These are phyloP conservation scores for Solanum paucissectum DNA, from an alignment of 257 asterid species.

Conservation along the genomic window DNA sequence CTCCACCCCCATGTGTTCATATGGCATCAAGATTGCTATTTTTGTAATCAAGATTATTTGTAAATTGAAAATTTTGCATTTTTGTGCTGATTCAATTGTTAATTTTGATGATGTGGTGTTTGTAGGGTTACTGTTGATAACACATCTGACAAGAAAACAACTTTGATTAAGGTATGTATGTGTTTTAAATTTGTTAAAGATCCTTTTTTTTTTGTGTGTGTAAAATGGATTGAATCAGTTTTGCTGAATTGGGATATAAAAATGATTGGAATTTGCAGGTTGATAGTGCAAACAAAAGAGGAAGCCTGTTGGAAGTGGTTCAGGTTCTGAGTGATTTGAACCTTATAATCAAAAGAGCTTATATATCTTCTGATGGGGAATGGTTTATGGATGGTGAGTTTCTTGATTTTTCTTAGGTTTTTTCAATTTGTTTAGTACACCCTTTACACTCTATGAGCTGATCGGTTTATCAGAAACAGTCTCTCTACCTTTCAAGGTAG, in stretches of 20 bases:
- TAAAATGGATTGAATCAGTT: neutral
- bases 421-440: neutral
- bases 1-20: neutral
- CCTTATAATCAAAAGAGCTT: constrained; percentile 65
- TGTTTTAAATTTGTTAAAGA: neutral
- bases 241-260: neutral
- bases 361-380: constrained; percentile 89
- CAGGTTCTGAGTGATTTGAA: constrained; percentile 85
- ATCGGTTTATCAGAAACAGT: too few species aligned
- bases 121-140: constrained; percentile 45
- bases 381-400: constrained; percentile 95
- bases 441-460: neutral
- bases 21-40: neutral
- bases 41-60: neutral
- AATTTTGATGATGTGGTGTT: neutral
- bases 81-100: neutral
- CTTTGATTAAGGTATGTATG: constrained; percentile 35
- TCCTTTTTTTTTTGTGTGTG: neutral
- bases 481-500: neutral
- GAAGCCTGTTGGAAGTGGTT: constrained; percentile 79
- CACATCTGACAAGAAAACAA: constrained; percentile 33
- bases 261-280: constrained; percentile 36
- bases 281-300: constrained; percentile 78
- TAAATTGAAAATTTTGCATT: neutral
- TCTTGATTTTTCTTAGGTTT: neutral